Percentiles rank a stretch among this genome's conserved stretches.
phyloP scores from a whole-genome alignment of 331 rosid genomes.

The Pyracantha coccinea region DNA sequence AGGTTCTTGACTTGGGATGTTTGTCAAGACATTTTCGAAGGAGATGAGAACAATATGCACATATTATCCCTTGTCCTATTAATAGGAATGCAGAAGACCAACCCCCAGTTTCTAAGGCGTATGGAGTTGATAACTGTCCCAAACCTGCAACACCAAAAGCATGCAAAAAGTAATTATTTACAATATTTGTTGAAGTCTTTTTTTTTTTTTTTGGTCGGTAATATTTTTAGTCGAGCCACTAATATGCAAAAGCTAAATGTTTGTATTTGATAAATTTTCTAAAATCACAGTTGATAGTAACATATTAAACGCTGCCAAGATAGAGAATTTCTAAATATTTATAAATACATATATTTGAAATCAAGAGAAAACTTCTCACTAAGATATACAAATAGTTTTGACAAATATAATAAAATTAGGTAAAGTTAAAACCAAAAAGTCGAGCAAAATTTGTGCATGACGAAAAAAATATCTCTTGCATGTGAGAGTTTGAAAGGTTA shows the following conservation, averaged over 20 bases:
- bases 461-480: too few species aligned
- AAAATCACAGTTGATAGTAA: too few species aligned
- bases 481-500: too few species aligned
- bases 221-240: background rate
- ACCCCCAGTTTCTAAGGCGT: constrained; percentile 59
- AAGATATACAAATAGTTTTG: too few species aligned
- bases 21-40: constrained; percentile 59
- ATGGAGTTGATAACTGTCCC: constrained; percentile 74
- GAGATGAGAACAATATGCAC: constrained; percentile 40
- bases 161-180: background rate
- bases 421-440: too few species aligned
- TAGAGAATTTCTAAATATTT: too few species aligned
- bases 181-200: background rate
- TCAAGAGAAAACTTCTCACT: too few species aligned
- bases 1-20: constrained; percentile 45
- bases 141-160: constrained; percentile 30
- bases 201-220: background rate
- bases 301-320: too few species aligned
- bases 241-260: background rate
- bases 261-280: too few species aligned
- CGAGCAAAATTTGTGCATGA: too few species aligned
- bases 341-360: too few species aligned
- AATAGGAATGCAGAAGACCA: constrained; percentile 45
- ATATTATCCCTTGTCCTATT: constrained; percentile 45
- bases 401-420: too few species aligned